A percentile compares a stretch with the other conserved stretches of the same genome.
Evolutionary conservation across 306 rosid genomes (phyloP).

Genomic region (Carpinus fangiana): DNA sequence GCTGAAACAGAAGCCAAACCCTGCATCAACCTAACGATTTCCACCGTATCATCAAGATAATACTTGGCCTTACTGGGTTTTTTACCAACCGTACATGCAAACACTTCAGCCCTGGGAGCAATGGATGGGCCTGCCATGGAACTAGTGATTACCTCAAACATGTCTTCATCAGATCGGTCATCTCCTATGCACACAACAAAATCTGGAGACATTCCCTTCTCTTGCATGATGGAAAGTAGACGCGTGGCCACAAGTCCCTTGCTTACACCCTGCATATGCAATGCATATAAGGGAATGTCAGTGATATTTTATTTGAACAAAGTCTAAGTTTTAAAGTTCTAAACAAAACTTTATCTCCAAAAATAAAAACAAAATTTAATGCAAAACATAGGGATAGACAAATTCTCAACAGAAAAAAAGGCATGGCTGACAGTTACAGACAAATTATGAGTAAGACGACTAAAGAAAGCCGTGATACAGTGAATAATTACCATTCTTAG

Average conservation of each 20-base stretch:
- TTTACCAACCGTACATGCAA: constrained; percentile 62
- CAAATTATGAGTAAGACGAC: not conserved
- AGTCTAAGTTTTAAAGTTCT: not conserved
- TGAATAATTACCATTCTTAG: not conserved
- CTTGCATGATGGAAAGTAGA: constrained; percentile 58
- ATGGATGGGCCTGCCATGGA: constrained; percentile 54
- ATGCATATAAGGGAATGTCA: not conserved
- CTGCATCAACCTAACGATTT: constrained; percentile 69
- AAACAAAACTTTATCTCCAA: not conserved
- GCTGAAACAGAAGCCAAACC: constrained; percentile 73
- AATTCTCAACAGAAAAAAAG: not conserved
- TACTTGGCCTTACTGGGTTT: constrained; percentile 77
- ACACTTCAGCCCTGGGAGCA: constrained; percentile 57
- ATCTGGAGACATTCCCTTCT: constrained; percentile 51
- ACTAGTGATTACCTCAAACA: constrained; percentile 66
- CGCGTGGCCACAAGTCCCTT: constrained; percentile 70
- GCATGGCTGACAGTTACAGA: not conserved
- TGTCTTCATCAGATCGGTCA: constrained; percentile 79
- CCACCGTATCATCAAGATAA: constrained; percentile 65
- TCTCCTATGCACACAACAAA: constrained; percentile 74
- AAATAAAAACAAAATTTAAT: not conserved
- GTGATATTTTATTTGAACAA: not conserved
- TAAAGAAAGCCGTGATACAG: not conserved
- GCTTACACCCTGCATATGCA: constrained; percentile 56
- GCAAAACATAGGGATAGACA: not conserved